Evolutionary conservation across 2,329 filamentous ascomycete genomes (phyloP).

Genomic region (Colletotrichum liriopes): DNA sequence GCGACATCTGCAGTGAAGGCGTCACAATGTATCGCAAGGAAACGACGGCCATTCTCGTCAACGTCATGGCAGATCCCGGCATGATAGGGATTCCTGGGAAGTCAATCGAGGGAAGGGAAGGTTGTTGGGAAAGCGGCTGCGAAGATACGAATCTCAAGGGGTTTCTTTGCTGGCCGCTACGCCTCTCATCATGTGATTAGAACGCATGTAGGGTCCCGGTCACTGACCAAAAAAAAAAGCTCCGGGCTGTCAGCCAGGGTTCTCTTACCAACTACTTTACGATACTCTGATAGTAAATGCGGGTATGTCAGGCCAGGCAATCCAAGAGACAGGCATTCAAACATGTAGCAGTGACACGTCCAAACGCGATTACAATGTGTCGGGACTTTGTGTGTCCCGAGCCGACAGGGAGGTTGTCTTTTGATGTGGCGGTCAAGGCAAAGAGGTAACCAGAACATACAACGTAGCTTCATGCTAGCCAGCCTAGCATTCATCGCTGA

Average conservation of each 20-base stretch:
- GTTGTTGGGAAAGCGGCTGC: slow-evolving; percentile 1
- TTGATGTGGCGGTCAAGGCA: slow-evolving; percentile 32
- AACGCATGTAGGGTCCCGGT: slow-evolving; percentile 16
- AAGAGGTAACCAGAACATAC: not conserved
- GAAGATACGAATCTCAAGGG: not conserved
- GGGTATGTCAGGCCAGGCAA: slow-evolving; percentile 13
- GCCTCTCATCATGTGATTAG: slow-evolving; percentile 34
- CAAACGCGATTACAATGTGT: not conserved
- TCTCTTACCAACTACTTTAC: not conserved
- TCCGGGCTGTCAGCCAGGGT: not conserved
- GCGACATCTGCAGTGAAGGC: not conserved
- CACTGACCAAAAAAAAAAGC: not conserved
- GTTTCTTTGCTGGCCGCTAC: slow-evolving; percentile 1
- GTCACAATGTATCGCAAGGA: not conserved
- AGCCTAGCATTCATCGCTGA: slow-evolving; percentile 7
- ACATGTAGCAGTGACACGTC: not conserved
- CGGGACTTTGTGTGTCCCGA: not conserved
- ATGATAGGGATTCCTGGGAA: no score
- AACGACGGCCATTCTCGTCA: not conserved
- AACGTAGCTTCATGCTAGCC: slow-evolving; percentile 2
- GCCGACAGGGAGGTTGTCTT: slow-evolving; percentile 1
- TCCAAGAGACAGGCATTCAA: slow-evolving; percentile 5
- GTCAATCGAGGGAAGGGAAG: not conserved
- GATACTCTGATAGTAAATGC: not conserved
- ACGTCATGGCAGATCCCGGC: not conserved